A percentile compares a stretch with the other conserved stretches of the same genome.
Evolutionary conservation across 2,329 filamentous ascomycete species (phyloP).

Genomic region (Aspergillus japonicus): DNA sequence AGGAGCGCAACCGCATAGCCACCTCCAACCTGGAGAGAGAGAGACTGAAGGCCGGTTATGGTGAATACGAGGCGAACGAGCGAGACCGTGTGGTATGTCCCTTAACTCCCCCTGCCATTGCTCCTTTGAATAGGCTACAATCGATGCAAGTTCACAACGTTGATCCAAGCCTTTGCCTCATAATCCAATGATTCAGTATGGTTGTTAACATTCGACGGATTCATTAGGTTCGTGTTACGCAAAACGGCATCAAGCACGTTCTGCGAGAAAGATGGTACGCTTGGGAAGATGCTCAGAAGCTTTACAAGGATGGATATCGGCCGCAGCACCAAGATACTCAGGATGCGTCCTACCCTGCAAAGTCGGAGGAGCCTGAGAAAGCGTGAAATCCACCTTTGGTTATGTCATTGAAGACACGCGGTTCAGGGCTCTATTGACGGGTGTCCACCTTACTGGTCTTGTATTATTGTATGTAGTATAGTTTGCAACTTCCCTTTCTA

Average conservation of each 20-base stretch:
- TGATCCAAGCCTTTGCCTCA: neutral
- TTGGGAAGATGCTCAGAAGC: conserved; percentile 56
- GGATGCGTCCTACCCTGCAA: neutral
- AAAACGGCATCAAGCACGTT: conserved; percentile 77
- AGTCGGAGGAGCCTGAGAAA: neutral
- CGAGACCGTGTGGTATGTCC: conserved; percentile 66
- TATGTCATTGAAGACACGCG: neutral
- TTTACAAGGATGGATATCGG: conserved; percentile 38
- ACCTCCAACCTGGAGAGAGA: conserved; percentile 71
- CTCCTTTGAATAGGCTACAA: neutral
- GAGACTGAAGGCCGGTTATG: conserved; percentile 69
- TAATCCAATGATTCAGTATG: neutral
- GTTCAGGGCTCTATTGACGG: neutral
- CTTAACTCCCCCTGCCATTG: neutral
- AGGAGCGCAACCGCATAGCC: conserved; percentile 85
- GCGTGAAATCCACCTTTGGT: neutral
- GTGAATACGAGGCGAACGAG: conserved; percentile 63
- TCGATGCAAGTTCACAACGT: neutral
- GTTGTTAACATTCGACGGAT: neutral
- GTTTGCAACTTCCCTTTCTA: conserved; percentile 1
- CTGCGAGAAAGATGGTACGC: conserved; percentile 86
- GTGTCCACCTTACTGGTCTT: neutral
- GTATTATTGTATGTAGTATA: conserved; percentile 10
- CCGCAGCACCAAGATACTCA: conserved; percentile 32
- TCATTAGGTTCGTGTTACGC: conserved; percentile 70